A percentile compares a stretch with the other conserved stretches of the same genome.
Conservation (phyloP, 2,329 filamentous ascomycete species). For the Colletotrichum sidae region DNA sequence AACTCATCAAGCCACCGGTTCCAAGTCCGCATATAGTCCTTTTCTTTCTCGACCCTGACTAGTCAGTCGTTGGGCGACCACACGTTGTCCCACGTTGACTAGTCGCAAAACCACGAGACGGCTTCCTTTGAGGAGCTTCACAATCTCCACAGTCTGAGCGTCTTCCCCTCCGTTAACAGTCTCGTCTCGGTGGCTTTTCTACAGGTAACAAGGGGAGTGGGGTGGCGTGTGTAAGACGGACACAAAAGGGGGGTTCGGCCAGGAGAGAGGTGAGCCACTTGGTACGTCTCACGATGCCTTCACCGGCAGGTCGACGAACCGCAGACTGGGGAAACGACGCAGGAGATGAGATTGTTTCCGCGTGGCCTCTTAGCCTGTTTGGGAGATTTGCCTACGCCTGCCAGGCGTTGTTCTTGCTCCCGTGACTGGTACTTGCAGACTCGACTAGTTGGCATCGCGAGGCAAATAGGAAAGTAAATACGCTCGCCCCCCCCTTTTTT, state of each 20-base stretch:
- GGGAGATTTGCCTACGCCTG: too few relatives aligned
- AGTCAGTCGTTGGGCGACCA: constrained; percentile 4
- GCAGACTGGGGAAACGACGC: neutral
- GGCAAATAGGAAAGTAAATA: neutral
- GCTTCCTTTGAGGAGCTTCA: constrained; percentile 19
- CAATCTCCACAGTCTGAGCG: constrained; percentile 36
- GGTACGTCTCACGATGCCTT: constrained; percentile 28
- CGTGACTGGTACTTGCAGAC: too few relatives aligned
- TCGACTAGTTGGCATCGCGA: too few relatives aligned
- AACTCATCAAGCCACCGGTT: neutral
- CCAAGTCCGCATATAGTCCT: neutral
- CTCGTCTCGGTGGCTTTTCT: constrained; percentile 1
- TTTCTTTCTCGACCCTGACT: neutral
- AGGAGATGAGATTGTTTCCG: constrained; percentile 7
- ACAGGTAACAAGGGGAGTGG: neutral
- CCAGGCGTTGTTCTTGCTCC: too few relatives aligned
- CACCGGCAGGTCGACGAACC: constrained; percentile 1
- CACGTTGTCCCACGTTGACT: constrained; percentile 12
- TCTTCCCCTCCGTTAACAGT: neutral
- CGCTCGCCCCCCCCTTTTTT: neutral
- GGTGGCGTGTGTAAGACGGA: neutral
- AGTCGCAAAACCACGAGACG: neutral
- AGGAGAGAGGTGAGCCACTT: constrained; percentile 7
- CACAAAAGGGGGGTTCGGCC: neutral
- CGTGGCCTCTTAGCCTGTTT: neutral